Base-by-base conservation (phyloP, 1,139 yeast species). In the Geotrichum fermentans region DNA sequence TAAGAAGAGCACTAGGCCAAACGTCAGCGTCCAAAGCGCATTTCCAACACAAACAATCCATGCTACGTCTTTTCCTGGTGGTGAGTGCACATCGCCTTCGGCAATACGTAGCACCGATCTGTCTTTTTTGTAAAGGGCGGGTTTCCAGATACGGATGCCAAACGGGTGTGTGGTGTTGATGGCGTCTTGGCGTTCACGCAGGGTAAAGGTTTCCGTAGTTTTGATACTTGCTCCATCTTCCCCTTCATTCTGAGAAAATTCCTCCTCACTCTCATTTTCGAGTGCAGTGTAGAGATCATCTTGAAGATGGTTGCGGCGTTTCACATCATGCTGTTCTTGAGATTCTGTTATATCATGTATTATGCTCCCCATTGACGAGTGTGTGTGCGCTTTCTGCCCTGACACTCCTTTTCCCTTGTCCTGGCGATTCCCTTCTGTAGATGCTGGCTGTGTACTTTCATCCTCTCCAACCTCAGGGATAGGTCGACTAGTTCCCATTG, bases 111-210 rank as follows among this genome's bases (percentile, higher is more conserved):
- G 95, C 32, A 92, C 97, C 1, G 96, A 87, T 60, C 99, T 80
- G 53, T 79, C 78, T 66, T 92, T 92, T 64, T 94, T 92, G 68
- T 92, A 92, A 53, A 92, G 74, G 1, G 98, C 96, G 0, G 98
- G 98, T 63, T 92, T 92, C 98, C 98, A 92, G 59, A 92, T 87
- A 65, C 96, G 84, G 47, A 92, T 89, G 74, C 98, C 98, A 63
- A 92, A 92, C 0, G 98, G 98, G 70, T 94, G 98, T 1, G 97
- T 89, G 48, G 86, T 82, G 62, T 92, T 92, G 64, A 92, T 94
- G 3, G 98, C 98, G 57, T 87, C 90, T 67, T 92, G 98, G 56
- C 97, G 80, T 58, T 90, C 96, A 54, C 92, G 74, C 52, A 92
- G 74, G n/a, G 96, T 92, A 60, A 86, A 82, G 1, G 95, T 84